A percentile compares a stretch with the other conserved stretches of the same genome.
Conservation (phyloP, 495 filamentous ascomycete genomes). For the Apiosordaria backusii region DNA sequence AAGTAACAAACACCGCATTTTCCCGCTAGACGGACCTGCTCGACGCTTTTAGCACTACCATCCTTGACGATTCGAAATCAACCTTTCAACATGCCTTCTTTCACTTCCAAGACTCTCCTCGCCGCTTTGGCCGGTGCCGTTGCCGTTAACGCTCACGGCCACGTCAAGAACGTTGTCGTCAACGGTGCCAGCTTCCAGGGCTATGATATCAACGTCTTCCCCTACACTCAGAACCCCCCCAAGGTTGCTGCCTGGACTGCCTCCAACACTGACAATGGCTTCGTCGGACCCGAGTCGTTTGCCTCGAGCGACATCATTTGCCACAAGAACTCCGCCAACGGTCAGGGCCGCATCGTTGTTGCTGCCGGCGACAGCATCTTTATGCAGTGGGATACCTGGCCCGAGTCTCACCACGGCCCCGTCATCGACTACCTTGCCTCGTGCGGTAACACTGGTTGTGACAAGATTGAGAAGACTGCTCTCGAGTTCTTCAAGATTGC, state of each 20-base stretch:
- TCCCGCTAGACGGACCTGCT: constrained; percentile 26
- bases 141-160: constrained; percentile 59
- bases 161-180: constrained; percentile 55
- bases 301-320: constrained; percentile 48
- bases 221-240: constrained; percentile 44
- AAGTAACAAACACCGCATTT: constrained; percentile 14
- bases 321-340: constrained; percentile 44
- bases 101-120: constrained; percentile 28
- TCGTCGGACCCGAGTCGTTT: constrained; percentile 48
- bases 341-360: constrained; percentile 38
- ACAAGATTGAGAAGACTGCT: constrained; percentile 58
- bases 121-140: constrained; percentile 49
- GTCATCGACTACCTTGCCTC: constrained; percentile 72
- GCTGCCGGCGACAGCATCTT: constrained; percentile 42
- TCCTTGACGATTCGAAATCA: constrained; percentile 1
- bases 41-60: constrained; percentile 5
- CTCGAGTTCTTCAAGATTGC: constrained; percentile 78
- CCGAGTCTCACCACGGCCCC: constrained; percentile 53
- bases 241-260: constrained; percentile 54
- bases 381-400: constrained; percentile 51
- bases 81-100: constrained; percentile 29
- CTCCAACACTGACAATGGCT: constrained; percentile 56
- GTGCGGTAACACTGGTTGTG: constrained; percentile 63
- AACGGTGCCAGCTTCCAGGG: constrained; percentile 50
- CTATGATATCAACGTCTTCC: constrained; percentile 39